Base-by-base conservation (phyloP, 1,139 yeast genomes). In the Yamadazyma pseudoaaseri region DNA sequence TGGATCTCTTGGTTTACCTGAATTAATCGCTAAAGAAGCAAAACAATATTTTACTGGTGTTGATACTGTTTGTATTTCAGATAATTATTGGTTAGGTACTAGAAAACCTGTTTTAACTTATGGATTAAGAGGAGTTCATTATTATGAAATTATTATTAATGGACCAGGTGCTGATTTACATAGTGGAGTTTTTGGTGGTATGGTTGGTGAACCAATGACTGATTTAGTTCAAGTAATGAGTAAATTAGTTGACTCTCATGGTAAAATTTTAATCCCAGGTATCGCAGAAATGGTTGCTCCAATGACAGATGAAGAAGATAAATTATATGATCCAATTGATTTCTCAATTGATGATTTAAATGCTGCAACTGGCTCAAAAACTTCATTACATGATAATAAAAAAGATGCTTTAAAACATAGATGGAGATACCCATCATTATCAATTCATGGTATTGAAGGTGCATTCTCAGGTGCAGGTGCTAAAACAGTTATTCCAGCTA, bases 131-230 rank as follows among this genome's bases (percentile, higher is more conserved):
- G 99, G 99, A 44, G 86, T 92, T 55, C 86, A 86, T 67, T 94
- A 94, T 71, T 92, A 92, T 66, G 87, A 87, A 60, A 65, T 90
- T 48, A 64, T 73, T 23, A 67, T 92, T 43, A 74, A 75, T 39
- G 99, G 98, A 14, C 98, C 99, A 24, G 90, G 86, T 32, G 97
- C 98, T 6, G 99, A 94, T 60, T 76, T 92, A 64, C 99, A 92
- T 66, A 85, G 96, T 36, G 99, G 99, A 57, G 79, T 92, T 39
- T 92, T 92, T 58, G 99, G 99, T 48, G 99, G 98, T 55, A 81
- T 89, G 47, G 81, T 92, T 47, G 95, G 95, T 47, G 99, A 92
- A 67, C 99, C 99, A 56, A 81, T 94, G 94, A 84, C 94, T 36
- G 99, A 94, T 59, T 76, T 92, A 56, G 71, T 86, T 38, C 81